These are phyloP conservation scores for Diutina siamensis DNA, from an alignment of 1,139 yeast species.

Conservation along the genomic window DNA sequence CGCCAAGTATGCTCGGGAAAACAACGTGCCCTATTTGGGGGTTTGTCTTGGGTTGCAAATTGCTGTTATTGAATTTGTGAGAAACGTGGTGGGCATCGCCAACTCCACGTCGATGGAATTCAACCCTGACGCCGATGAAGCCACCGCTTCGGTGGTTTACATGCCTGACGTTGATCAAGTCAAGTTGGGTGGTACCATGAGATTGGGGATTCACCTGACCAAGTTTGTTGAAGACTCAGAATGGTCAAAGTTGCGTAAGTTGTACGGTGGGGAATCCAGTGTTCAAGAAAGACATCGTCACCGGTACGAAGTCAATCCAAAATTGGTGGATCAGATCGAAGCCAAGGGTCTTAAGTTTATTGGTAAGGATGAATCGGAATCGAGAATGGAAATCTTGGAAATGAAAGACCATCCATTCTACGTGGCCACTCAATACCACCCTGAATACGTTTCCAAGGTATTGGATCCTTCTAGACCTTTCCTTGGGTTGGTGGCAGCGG, in stretches of 20 bases:
- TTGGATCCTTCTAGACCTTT: slow-evolving; percentile 95
- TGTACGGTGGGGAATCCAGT: slow-evolving; percentile 61
- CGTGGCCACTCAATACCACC: slow-evolving; percentile 97
- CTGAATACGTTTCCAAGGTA: slow-evolving; percentile 93
- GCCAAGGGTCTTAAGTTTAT: slow-evolving; percentile 73
- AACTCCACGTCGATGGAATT: slow-evolving; percentile 82
- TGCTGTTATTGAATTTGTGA: slow-evolving; percentile 89
- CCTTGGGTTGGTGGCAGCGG: slow-evolving; percentile 90
- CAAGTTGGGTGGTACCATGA: slow-evolving; percentile 97
- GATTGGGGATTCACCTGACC: slow-evolving; percentile 90
- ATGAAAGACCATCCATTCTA: slow-evolving; percentile 72
- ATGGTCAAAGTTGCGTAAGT: slow-evolving; percentile 62
- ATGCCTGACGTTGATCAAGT: slow-evolving; percentile 98
- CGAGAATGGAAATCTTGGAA: slow-evolving; percentile 92
- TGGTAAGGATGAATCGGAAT: slow-evolving; percentile 83
- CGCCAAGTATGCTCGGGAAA: slow-evolving; percentile 95
- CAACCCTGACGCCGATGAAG: slow-evolving; percentile 49
- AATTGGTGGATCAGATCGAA: slow-evolving; percentile 59
- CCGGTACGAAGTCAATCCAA: slow-evolving; percentile 94
- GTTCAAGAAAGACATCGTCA: slow-evolving; percentile 97
- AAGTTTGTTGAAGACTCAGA: slow-evolving; percentile 62
- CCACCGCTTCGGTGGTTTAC: slow-evolving; percentile 74
- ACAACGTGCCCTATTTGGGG: slow-evolving; percentile 87
- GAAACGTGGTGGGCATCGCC: slow-evolving; percentile 62
- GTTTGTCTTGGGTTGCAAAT: slow-evolving; percentile 96